Base-by-base conservation (phyloP, 768 basidiomycete species). In the Ramaria sp. region DNA sequence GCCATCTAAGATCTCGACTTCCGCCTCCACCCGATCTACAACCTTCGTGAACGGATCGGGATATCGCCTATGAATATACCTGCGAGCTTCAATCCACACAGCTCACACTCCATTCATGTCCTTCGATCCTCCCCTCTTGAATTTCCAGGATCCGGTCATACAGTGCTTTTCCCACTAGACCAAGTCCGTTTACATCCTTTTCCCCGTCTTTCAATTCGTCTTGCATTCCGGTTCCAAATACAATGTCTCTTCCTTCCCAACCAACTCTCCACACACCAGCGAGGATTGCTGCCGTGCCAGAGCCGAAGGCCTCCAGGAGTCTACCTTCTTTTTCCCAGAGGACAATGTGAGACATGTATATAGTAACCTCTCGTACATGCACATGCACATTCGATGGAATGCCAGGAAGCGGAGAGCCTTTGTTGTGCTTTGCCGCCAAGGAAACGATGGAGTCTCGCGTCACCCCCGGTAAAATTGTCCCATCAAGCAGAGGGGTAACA, bases 391-490 rank as follows among this genome's bases (percentile, higher is more conserved):
- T 56, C 62, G 75, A 66, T 9, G 81, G 73, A 49, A 76, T 61
- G 51, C 73, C 71, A 5, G 69, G 71, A 56, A 80, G 69, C 51
- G 59, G 55, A 48, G 61, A 65, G 37, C 69, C 68, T 54, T 47
- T 77, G 0, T 73, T 71, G 61, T 90, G 88, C 9, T 81, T 83
- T 15, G 79, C 72, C 4, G 81, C 79, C 45, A 97, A 83, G 0
- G 75, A 64, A 39, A 96, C 78, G 43, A 89, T 83, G 27, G 90
- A 92, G 64, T 88, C 86, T 60, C 94, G 83, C 7, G 93, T 96
- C 24, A 97, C 82, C 46, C 94, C 91, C 1, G 93, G 92, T 1
- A 98, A 80, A 64, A 97, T 91, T 70, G 90, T 86, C 51, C 93
- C 92, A 66, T 88, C 91, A 59, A 96, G 72, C 13, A 91, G 87